A percentile compares a stretch with the other conserved stretches of the same genome.
phyloP scores from a whole-genome alignment of 2,329 filamentous ascomycete species.

The Ophiostoma australiae region DNA sequence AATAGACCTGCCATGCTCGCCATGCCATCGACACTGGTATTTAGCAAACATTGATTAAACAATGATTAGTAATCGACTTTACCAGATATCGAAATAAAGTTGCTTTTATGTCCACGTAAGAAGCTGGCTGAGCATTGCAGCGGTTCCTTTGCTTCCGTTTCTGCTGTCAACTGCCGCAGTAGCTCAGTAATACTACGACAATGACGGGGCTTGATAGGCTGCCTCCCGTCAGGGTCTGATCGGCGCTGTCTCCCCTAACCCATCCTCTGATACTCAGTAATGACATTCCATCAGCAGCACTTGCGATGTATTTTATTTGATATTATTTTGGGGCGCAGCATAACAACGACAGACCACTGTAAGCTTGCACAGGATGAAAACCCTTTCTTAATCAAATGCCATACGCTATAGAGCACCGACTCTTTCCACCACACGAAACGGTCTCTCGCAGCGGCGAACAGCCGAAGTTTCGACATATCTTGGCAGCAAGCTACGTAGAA shows the following conservation, averaged over 20 bases:
- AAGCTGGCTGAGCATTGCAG: not conserved
- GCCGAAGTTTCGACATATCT: not conserved
- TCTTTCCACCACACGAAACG: not conserved
- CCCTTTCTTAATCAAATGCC: not conserved
- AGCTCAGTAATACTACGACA: not conserved
- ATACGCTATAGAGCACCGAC: not conserved
- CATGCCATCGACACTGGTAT: not conserved
- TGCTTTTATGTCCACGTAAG: not conserved
- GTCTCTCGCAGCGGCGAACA: not conserved
- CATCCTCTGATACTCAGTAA: not conserved
- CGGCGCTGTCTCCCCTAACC: not conserved
- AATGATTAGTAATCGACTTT: not conserved
- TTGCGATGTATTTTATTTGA: not conserved
- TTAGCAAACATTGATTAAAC: not conserved
- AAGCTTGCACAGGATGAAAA: not conserved
- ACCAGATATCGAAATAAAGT: not conserved
- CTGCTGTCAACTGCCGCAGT: not conserved
- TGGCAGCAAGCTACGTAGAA: not conserved
- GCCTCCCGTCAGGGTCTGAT: not conserved
- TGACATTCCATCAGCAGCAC: not conserved
- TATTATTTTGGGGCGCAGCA: not conserved
- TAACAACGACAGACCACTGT: not conserved
- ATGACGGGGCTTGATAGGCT: conserved; percentile 7
- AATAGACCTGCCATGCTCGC: no score
- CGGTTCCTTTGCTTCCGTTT: not conserved